Percentiles rank a stretch among this genome's conserved stretches.
phyloP scores from a whole-genome alignment of 441 rosid species.

The Brassica hybrid region DNA sequence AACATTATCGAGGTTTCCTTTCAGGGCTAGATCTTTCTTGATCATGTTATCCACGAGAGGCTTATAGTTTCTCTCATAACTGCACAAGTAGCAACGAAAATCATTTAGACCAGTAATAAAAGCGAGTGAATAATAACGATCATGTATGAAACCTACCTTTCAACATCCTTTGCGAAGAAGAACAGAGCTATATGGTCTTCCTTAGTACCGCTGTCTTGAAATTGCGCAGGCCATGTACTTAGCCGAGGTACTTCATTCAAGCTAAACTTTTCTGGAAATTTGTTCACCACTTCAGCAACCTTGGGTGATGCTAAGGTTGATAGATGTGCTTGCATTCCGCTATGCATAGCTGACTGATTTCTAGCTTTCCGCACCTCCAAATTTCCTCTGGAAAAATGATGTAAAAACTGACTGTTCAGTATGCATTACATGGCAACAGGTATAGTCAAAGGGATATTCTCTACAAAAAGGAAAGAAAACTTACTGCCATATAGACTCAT shows the following conservation, averaged over 20 bases:
- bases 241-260: constrained; percentile 83
- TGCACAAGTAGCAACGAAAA: constrained; percentile 44
- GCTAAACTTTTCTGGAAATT: constrained; percentile 61
- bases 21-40: constrained; percentile 82
- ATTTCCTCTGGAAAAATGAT: constrained; percentile 62
- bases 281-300: constrained; percentile 79
- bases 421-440: neutral
- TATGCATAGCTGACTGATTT: constrained; percentile 51
- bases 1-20: constrained; percentile 69
- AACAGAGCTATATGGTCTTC: constrained; percentile 96
- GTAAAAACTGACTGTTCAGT: constrained; percentile 26
- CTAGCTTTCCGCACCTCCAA: constrained; percentile 70
- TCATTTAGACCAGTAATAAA: constrained; percentile 5
- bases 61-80: constrained; percentile 83
- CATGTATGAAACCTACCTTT: constrained; percentile 56
- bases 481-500: constrained; percentile 92
- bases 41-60: constrained; percentile 81
- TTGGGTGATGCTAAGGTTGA: constrained; percentile 84
- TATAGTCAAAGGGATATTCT: neutral
- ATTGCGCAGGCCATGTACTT: constrained; percentile 88
- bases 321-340: constrained; percentile 93
- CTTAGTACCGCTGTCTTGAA: constrained; percentile 68
- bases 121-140: neutral
- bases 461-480: constrained; percentile 40
- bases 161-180: constrained; percentile 92